Percentiles rank a stretch among this genome's conserved stretches.
Evolutionary conservation across 306 rosid genomes (phyloP).

Genomic region (Lathyrus aphaca): DNA sequence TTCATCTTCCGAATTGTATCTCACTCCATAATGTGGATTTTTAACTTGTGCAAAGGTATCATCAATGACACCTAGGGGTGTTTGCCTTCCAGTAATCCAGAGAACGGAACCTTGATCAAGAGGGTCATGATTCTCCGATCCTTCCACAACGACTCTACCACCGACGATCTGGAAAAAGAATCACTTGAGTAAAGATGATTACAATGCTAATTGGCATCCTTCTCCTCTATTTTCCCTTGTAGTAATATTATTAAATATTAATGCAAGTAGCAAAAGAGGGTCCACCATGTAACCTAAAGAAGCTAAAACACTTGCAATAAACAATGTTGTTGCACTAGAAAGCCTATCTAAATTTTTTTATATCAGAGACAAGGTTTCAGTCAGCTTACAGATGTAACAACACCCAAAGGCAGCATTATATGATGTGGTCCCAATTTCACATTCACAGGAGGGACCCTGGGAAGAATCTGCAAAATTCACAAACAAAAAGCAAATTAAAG

Average conservation of each 20-base stretch:
- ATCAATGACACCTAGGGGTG: constrained; percentile 68
- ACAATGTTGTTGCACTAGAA: background rate
- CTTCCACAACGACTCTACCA: constrained; percentile 65
- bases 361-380: constrained; percentile 11
- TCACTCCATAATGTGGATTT: constrained; percentile 68
- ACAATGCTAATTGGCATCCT: background rate
- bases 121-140: constrained; percentile 71
- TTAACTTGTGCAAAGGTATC: constrained; percentile 81
- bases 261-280: constrained; percentile 11
- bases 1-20: constrained; percentile 70
- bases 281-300: constrained; percentile 23
- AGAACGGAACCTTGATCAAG: constrained; percentile 74
- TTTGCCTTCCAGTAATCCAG: constrained; percentile 64
- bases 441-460: constrained; percentile 65
- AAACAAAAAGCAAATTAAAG: constrained; percentile 14
- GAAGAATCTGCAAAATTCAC: constrained; percentile 58
- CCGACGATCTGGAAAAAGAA: constrained; percentile 58
- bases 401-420: constrained; percentile 65
- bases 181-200: constrained; percentile 27
- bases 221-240: constrained; percentile 7
- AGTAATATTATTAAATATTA: constrained; percentile 10
- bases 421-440: constrained; percentile 69
- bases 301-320: constrained; percentile 10
- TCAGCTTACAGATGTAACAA: constrained; percentile 67
- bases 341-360: constrained; percentile 21